phyloP scores from a whole-genome alignment of 139 green algal genomes.

The Nannochloris sp. region DNA sequence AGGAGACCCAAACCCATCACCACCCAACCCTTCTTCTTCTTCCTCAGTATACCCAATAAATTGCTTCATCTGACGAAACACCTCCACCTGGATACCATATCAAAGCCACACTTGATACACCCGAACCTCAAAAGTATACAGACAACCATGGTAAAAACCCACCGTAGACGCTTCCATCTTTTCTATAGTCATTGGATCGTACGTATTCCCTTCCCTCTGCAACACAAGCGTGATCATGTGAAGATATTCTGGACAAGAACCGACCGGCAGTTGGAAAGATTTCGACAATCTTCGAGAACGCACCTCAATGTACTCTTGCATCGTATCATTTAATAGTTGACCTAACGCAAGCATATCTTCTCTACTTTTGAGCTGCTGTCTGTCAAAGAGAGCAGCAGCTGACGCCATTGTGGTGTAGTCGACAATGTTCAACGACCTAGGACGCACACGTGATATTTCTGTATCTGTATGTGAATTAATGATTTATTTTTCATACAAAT shows the following conservation, averaged over 20 bases:
- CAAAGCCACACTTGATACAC: not conserved
- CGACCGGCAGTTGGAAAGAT: not conserved
- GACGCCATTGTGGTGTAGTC: not conserved
- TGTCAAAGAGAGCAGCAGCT: constrained; percentile 4
- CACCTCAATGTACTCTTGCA: constrained; percentile 1
- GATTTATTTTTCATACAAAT: no score
- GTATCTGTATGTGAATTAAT: not conserved
- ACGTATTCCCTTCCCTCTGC: not conserved
- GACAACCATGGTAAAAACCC: not conserved
- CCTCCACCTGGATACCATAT: not conserved
- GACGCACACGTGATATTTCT: not conserved
- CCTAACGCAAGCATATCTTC: constrained; percentile 1
- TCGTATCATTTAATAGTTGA: not conserved
- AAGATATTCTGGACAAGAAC: not conserved
- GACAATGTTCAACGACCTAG: not conserved
- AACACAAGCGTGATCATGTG: not conserved
- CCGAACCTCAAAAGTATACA: not conserved
- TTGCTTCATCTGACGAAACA: constrained; percentile 2
- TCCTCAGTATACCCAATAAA: not conserved
- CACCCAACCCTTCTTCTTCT: not conserved
- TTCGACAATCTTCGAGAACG: not conserved
- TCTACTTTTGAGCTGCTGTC: not conserved
- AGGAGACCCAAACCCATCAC: constrained; percentile 3
- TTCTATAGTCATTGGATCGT: not conserved
- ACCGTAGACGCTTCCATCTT: not conserved